Conservation (phyloP, 768 basidiomycete species). For the Dioszegia hungarica region DNA sequence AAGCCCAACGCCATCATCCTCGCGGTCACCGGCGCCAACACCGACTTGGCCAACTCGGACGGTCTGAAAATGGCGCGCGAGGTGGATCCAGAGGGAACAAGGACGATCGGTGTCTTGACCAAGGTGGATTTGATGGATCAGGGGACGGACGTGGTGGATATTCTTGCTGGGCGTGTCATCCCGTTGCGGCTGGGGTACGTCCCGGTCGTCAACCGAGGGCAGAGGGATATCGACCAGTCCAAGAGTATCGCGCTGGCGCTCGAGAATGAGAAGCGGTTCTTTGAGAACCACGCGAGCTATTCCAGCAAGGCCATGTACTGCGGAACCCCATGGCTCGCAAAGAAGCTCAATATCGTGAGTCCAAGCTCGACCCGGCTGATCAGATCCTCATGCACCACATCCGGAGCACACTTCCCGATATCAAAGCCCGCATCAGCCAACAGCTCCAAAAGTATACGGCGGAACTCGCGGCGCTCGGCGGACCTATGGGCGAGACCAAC, state of each 20-base stretch:
- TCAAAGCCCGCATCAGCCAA: constrained; percentile 88
- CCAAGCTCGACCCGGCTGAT: constrained; percentile 11
- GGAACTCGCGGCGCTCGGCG: constrained; percentile 79
- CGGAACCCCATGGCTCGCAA: constrained; percentile 90
- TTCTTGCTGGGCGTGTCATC: constrained; percentile 93
- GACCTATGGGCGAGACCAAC: constrained; percentile 74
- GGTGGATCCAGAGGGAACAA: constrained; percentile 91
- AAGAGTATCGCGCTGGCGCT: constrained; percentile 81
- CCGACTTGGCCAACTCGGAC: constrained; percentile 97
- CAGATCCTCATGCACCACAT: constrained; percentile 99
- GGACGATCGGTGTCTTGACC: constrained; percentile 96
- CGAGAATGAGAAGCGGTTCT: constrained; percentile 85
- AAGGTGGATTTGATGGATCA: constrained; percentile 98
- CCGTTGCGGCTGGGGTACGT: constrained; percentile 95
- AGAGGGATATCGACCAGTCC: constrained; percentile 87
- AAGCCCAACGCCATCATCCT: constrained; percentile 94
- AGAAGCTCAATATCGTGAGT: constrained; percentile 85
- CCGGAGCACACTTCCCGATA: constrained; percentile 93
- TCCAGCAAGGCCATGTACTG: constrained; percentile 92
- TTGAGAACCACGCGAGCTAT: constrained; percentile 90
- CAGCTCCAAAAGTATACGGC: constrained; percentile 82
- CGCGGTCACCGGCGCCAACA: constrained; percentile 92
- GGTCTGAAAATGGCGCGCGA: constrained; percentile 93
- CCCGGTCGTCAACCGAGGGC: constrained; percentile 96
- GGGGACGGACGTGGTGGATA: constrained; percentile 98